Percentiles rank a stretch among this genome's conserved stretches.
phyloP scores from a whole-genome alignment of 2,329 filamentous ascomycete species.

The Sclerotinia minor region DNA sequence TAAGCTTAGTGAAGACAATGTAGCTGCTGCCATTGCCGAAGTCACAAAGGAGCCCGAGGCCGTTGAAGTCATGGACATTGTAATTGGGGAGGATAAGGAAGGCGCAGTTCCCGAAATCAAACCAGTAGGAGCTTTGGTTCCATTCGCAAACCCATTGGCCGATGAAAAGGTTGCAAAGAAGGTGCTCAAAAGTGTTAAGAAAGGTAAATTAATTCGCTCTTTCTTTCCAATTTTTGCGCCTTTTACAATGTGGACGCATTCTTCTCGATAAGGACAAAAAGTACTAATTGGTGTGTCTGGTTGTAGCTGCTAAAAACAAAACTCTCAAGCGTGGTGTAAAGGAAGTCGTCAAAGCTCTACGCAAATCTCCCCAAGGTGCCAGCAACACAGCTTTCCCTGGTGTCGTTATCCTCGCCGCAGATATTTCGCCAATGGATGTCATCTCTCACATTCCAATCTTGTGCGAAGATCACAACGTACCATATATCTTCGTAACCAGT shows the following conservation, averaged over 20 bases:
- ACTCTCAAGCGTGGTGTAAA: slow-evolving; percentile 97
- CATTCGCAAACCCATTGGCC: slow-evolving; percentile 79
- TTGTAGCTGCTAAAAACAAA: slow-evolving; percentile 86
- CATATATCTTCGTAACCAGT: slow-evolving; percentile 92
- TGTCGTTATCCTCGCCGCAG: slow-evolving; percentile 89
- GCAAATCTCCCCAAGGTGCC: slow-evolving; percentile 78
- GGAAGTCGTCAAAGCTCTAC: slow-evolving; percentile 96
- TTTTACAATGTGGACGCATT: slow-evolving; percentile 5
- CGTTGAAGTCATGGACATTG: slow-evolving; percentile 45
- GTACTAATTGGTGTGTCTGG: slow-evolving; percentile 28
- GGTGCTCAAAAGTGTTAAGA: slow-evolving; percentile 65
- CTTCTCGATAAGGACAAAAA: not conserved
- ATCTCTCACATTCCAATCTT: slow-evolving; percentile 97
- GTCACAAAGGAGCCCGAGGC: slow-evolving; percentile 58
- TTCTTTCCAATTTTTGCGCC: slow-evolving; percentile 6
- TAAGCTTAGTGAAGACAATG: slow-evolving; percentile 49
- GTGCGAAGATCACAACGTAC: slow-evolving; percentile 96
- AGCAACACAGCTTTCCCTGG: slow-evolving; percentile 64
- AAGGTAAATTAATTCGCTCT: slow-evolving; percentile 45
- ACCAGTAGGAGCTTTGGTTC: slow-evolving; percentile 65
- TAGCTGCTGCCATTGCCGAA: slow-evolving; percentile 63
- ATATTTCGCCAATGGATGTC: slow-evolving; percentile 98
- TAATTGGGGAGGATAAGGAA: slow-evolving; percentile 41
- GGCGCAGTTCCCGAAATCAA: slow-evolving; percentile 48
- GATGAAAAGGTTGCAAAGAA: slow-evolving; percentile 73